These are phyloP conservation scores for Asterophora parasitica DNA, from an alignment of 768 basidiomycete species.

Conservation along the genomic window DNA sequence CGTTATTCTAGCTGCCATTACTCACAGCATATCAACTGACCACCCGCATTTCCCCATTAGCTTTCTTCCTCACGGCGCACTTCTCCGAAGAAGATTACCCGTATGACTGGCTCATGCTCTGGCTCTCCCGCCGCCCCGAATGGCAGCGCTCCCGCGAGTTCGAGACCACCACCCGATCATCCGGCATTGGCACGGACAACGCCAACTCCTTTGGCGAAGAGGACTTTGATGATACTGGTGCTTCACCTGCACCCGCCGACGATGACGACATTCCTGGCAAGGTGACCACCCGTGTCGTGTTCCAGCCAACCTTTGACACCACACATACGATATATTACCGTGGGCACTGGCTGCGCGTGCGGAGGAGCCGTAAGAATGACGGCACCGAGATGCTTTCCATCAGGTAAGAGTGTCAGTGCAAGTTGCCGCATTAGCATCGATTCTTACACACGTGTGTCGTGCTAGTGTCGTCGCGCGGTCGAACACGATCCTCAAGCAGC, in stretches of 20 bases:
- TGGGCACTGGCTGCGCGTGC: constrained; percentile 79
- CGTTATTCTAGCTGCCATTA: constrained; percentile 18
- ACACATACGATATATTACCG: constrained; percentile 87
- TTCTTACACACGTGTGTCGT: constrained; percentile 1
- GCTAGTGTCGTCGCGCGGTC: constrained; percentile 75
- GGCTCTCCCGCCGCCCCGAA: constrained; percentile 79
- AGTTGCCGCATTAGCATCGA: constrained; percentile 2
- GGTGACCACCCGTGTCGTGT: constrained; percentile 75
- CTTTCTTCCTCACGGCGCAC: constrained; percentile 86
- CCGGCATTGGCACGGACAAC: constrained; percentile 53
- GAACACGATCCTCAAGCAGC: constrained; percentile 82
- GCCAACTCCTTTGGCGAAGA: constrained; percentile 55
- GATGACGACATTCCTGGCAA: constrained; percentile 50
- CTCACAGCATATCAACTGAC: constrained; percentile 21
- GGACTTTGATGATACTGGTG: constrained; percentile 40
- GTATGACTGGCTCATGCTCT: constrained; percentile 89
- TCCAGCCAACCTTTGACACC: constrained; percentile 84
- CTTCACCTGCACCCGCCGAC: constrained; percentile 13
- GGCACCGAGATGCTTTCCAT: constrained; percentile 74
- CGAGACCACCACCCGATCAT: constrained; percentile 77
- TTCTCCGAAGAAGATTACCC: constrained; percentile 89
- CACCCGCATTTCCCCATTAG: constrained; percentile 30
- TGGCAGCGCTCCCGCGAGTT: constrained; percentile 90
- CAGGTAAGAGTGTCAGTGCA: constrained; percentile 38
- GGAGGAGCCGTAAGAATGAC: constrained; percentile 64